Conservation (phyloP, 129 eudicot genomes). For the Helianthus tuberosus region DNA sequence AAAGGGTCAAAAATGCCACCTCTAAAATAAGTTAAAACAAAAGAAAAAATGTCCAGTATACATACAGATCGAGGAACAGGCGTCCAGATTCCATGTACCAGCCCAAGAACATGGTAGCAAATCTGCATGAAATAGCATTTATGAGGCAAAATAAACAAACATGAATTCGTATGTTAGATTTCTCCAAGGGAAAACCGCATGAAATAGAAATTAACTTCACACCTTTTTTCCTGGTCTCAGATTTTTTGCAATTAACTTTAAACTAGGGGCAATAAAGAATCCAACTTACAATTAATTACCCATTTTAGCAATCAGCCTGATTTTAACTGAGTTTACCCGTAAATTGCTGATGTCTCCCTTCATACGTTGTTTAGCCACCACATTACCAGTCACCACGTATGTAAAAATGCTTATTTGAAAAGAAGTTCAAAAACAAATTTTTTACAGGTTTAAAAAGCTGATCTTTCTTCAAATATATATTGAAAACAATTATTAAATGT, state of each 20-base stretch:
- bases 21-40: not conserved
- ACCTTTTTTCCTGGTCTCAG: not conserved
- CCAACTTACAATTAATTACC: not conserved
- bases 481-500: not conserved
- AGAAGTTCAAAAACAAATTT: not conserved
- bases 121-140: conserved; percentile 45
- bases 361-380: conserved; percentile 1
- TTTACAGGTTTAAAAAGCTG: not conserved
- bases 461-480: not conserved
- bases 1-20: conserved; percentile 3
- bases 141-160: conserved; percentile 14
- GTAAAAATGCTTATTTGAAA: not conserved
- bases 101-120: conserved; percentile 50
- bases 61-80: conserved; percentile 93
- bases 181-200: not conserved
- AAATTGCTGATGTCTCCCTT: not conserved
- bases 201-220: not conserved
- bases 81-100: conserved; percentile 69
- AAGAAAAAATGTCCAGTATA: conserved; percentile 26
- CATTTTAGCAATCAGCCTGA: not conserved
- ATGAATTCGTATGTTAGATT: not conserved
- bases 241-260: not conserved
- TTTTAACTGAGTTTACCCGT: not conserved
- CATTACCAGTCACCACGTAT: not conserved
- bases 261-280: not conserved